These are phyloP conservation scores for Rhynchosporium agropyri DNA, from an alignment of 2,329 filamentous ascomycete genomes.

Conservation along the genomic window DNA sequence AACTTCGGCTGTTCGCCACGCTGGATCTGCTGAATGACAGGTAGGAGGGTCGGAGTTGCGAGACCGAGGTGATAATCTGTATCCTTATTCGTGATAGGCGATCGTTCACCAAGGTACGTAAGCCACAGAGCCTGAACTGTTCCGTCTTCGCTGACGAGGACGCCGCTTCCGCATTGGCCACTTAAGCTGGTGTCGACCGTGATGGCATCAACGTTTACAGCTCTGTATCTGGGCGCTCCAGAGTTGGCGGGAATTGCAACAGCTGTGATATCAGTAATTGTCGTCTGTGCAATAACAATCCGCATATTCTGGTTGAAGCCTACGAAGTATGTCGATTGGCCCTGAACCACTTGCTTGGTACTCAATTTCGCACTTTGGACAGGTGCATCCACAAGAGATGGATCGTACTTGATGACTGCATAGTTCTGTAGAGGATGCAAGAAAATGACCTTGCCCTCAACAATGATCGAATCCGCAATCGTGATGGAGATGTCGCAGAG, in stretches of 20 bases:
- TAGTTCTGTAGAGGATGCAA: conserved; percentile 97
- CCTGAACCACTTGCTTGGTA: conserved; percentile 82
- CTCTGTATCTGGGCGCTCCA: conserved; percentile 87
- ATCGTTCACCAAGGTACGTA: conserved; percentile 92
- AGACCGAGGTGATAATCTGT: conserved; percentile 96
- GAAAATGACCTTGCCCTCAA: conserved; percentile 93
- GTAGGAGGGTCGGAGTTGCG: conserved; percentile 83
- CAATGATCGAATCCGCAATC: conserved; percentile 93
- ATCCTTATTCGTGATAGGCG: conserved; percentile 76
- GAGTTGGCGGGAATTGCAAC: conserved; percentile 95
- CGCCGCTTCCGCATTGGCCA: conserved; percentile 90
- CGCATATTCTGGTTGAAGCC: conserved; percentile 97
- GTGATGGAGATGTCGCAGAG: conserved; percentile 96
- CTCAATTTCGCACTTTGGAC: conserved; percentile 88
- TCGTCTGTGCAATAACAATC: conserved; percentile 90
- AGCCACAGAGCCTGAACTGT: conserved; percentile 96
- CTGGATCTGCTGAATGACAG: conserved; percentile 86
- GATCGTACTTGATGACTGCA: conserved; percentile 92
- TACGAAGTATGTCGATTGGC: conserved; percentile 92
- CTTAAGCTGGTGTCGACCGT: conserved; percentile 94
- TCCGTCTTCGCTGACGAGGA: conserved; percentile 85
- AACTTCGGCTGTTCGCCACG: conserved; percentile 77
- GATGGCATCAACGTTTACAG: conserved; percentile 94
- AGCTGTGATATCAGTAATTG: conserved; percentile 95
- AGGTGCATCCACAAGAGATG: conserved; percentile 87